These are phyloP conservation scores for Podila epigama DNA, from an alignment of 192 early-diverging fungal genomes.

Conservation along the genomic window DNA sequence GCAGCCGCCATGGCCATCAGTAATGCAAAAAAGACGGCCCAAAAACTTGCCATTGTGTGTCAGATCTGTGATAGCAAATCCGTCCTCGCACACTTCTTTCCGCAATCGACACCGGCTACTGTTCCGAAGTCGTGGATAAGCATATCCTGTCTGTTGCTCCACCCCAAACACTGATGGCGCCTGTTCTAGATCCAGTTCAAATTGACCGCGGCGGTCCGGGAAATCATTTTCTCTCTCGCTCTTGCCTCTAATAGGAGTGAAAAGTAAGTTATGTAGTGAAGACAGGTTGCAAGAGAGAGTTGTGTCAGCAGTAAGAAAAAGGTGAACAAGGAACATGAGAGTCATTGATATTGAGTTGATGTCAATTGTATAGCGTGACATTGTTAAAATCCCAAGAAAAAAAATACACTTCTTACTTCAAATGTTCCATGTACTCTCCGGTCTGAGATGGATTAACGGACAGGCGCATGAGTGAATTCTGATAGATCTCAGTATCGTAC, in stretches of 20 bases:
- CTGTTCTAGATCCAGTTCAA: constrained; percentile 49
- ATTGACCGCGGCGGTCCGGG: constrained; percentile 35
- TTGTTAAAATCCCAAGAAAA: no score
- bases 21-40: constrained; percentile 59
- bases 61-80: constrained; percentile 58
- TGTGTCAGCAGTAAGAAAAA: no score
- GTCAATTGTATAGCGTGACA: no score
- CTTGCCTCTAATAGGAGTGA: constrained; percentile 17
- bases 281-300: no score
- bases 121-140: constrained; percentile 63
- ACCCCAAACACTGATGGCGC: constrained; percentile 59
- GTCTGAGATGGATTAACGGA: constrained; percentile 46
- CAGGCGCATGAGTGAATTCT: constrained; percentile 26
- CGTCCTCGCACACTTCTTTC: constrained; percentile 62
- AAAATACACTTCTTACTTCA: no score
- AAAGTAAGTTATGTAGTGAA: not conserved
- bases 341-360: no score
- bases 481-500: constrained; percentile 43
- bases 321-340: no score
- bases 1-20: constrained; percentile 66
- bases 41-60: constrained; percentile 28
- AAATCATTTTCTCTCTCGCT: constrained; percentile 35
- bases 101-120: constrained; percentile 54
- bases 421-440: constrained; percentile 40
- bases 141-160: constrained; percentile 65